phyloP scores from a whole-genome alignment of 345 rosid genomes.

The Populus deltoides region DNA sequence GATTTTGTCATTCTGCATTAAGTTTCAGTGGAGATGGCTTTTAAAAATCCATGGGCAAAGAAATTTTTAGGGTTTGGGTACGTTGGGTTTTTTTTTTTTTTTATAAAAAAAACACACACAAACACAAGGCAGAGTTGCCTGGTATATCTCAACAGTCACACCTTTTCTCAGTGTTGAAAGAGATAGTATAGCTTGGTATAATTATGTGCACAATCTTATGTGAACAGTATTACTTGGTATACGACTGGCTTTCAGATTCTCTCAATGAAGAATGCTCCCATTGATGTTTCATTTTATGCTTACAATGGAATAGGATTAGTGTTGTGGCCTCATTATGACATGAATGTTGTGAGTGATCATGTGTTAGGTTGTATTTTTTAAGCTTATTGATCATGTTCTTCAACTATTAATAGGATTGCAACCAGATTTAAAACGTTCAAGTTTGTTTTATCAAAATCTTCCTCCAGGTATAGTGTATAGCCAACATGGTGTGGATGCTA shows the following conservation, averaged over 20 bases:
- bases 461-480: too few relatives aligned
- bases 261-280: background rate
- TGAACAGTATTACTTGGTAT: background rate
- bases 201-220: background rate
- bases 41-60: background rate
- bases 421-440: too few relatives aligned
- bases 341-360: background rate
- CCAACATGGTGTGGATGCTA: too few relatives aligned
- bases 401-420: background rate
- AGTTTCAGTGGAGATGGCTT: background rate
- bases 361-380: background rate
- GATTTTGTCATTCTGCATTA: background rate
- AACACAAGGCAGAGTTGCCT: too few relatives aligned
- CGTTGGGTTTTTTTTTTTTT: background rate
- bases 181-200: background rate
- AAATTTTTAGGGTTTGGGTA: background rate
- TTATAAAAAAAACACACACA: too few relatives aligned
- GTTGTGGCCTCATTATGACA: background rate
- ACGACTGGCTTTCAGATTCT: background rate
- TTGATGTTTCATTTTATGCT: background rate
- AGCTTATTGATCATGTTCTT: background rate
- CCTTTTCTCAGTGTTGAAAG: background rate
- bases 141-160: background rate
- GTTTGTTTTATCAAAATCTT: too few relatives aligned
- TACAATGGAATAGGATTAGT: background rate